Percentiles rank a stretch among this genome's conserved stretches.
Evolutionary conservation across 2,329 filamentous ascomycete genomes (phyloP).

Genomic region (Nothophaeocryptopus gaeumannii): DNA sequence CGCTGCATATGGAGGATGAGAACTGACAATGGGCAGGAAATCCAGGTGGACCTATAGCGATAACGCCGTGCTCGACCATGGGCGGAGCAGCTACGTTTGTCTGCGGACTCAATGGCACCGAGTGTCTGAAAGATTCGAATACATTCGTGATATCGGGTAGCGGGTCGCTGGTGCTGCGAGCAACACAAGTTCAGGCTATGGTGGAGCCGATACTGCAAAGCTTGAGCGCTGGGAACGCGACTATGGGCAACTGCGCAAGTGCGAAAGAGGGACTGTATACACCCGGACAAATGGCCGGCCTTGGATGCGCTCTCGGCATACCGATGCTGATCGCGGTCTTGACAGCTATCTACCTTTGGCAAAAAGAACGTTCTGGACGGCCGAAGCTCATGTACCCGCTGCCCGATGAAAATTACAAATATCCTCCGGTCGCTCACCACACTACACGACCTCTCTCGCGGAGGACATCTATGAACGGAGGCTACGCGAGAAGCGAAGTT

Average conservation of each 20-base stretch:
- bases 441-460: too few species aligned
- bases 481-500: too few species aligned
- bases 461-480: too few species aligned
- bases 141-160: constrained; percentile 29
- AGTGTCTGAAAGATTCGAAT: constrained; percentile 24
- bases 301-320: constrained; percentile 29
- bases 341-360: constrained; percentile 22
- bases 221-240: not conserved
- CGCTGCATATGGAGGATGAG: not conserved
- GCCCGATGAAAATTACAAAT: constrained; percentile 27
- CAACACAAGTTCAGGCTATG: constrained; percentile 30
- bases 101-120: constrained; percentile 30
- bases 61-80: constrained; percentile 28
- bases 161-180: constrained; percentile 28
- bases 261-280: constrained; percentile 19
- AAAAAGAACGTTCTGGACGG: constrained; percentile 20
- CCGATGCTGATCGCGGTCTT: constrained; percentile 29
- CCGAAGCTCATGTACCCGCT: constrained; percentile 35
- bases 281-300: constrained; percentile 28
- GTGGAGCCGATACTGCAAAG: constrained; percentile 18
- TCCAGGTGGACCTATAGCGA: constrained; percentile 18
- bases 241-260: constrained; percentile 10
- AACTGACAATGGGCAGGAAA: constrained; percentile 8
- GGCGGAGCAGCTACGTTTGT: constrained; percentile 28
- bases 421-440: too few species aligned